Evolutionary conservation across 2,329 filamentous ascomycete species (phyloP).

Genomic region (Trichoderma afroharzianum): DNA sequence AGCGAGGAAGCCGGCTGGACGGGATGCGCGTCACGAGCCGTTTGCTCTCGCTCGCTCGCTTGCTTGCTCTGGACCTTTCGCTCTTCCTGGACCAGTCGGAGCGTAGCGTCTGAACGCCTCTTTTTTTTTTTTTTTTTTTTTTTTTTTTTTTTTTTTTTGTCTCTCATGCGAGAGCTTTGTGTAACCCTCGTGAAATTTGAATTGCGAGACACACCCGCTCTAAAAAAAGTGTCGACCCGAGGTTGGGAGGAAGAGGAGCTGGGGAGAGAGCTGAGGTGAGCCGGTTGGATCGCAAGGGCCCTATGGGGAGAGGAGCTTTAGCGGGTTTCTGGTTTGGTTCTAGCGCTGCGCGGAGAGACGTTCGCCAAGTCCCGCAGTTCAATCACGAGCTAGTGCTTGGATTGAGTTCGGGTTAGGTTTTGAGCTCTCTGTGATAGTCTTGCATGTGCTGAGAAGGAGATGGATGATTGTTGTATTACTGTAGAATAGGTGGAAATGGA

Average conservation of each 20-base stretch:
- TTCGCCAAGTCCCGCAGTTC: not conserved
- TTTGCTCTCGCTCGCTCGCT: not conserved
- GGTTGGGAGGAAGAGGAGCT: not conserved
- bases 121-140: not conserved
- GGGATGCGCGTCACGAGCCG: constrained; percentile 5
- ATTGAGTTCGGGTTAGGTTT: not conserved
- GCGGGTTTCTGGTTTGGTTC: constrained; percentile 11
- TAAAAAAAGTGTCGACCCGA: not conserved
- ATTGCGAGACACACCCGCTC: not conserved
- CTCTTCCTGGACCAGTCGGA: not conserved
- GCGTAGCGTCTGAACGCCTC: not conserved
- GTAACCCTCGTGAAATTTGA: not conserved
- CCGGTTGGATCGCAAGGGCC: not conserved
- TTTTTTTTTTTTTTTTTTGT: not conserved
- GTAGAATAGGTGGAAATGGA: not conserved
- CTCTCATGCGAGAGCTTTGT: not conserved
- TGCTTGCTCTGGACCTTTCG: not conserved
- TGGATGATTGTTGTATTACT: not conserved
- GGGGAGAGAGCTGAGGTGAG: not conserved
- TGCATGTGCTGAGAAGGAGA: not conserved
- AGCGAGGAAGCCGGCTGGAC: not conserved
- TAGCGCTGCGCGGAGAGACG: constrained; percentile 6
- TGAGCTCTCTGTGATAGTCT: not conserved
- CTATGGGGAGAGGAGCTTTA: not conserved
- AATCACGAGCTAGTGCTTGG: not conserved